phyloP scores from a whole-genome alignment of 306 rosid genomes.

The Rubus parviflorus region DNA sequence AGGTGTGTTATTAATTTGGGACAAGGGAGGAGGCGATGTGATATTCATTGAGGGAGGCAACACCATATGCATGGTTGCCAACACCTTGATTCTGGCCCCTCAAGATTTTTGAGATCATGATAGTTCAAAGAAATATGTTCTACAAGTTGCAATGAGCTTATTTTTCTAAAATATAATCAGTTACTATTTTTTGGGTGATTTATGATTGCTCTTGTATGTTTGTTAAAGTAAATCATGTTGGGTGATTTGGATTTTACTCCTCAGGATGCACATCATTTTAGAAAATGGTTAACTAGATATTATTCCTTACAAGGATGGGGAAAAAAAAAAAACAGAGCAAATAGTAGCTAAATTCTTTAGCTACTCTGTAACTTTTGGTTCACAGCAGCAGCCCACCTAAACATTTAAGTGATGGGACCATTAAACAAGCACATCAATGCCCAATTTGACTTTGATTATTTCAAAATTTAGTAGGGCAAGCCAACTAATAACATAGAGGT shows the following conservation, averaged over 20 bases:
- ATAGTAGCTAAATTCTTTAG: not conserved
- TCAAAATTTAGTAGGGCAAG: too few species aligned
- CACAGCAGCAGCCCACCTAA: not conserved
- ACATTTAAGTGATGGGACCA: too few species aligned
- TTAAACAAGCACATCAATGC: too few species aligned
- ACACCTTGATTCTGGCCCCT: not conserved
- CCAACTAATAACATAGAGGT: too few species aligned
- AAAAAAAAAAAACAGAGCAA: not conserved
- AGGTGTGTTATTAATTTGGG: not conserved
- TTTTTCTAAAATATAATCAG: not conserved
- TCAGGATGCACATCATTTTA: not conserved
- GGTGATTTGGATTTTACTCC: not conserved
- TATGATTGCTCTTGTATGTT: not conserved
- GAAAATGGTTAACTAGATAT: too few species aligned
- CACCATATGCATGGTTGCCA: constrained; percentile 1
- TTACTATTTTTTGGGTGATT: too few species aligned
- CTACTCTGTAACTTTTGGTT: not conserved
- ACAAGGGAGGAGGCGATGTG: not conserved
- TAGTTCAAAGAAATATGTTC: not conserved
- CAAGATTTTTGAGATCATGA: not conserved
- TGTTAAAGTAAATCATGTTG: not conserved
- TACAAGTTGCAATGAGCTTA: not conserved
- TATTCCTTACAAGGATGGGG: not conserved
- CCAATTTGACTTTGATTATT: not conserved
- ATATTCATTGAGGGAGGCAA: constrained; percentile 10